Evolutionary conservation across 768 basidiomycete species (phyloP), one percentile per base, ranked within the genome.

Genomic region (Suillus tomentosus): DNA sequence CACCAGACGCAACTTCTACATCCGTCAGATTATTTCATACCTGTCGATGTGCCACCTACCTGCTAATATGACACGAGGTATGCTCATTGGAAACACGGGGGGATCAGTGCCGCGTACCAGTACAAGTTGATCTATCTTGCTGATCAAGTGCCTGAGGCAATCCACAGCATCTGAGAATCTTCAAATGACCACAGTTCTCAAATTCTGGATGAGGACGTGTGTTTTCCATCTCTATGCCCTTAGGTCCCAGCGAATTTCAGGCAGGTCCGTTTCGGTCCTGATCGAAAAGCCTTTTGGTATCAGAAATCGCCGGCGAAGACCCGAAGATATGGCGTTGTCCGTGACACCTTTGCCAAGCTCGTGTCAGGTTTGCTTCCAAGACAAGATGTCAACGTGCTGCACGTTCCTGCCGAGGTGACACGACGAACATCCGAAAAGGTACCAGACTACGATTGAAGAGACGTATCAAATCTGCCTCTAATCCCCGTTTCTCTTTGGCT

Each of bases 331-430:
- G 15, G 5, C 37, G 13, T 6, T 40, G 2, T 22, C 27, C 14
- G 43, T 34, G 31, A 17, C 19, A 39, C 15, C 15, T 24, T 57
- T n/a, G 9, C 22, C 22, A 55, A 8, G 15, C 3, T 22, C 24
- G 34, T 17, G n/a, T 42, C 43, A 22, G 45, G 56, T 13, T 24
- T 19, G 31, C 22, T 22, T 15, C 50, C 14, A 27, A 51, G 50
- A 51, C 15, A 51, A 17, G 54, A 55, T 8, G 63, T 64, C 50
- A 74, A 48, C 0, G 56, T 66, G 3, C 73, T 31, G 31, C 72
- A 62, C 71, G 69, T 31, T 70, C 68, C 47, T 66, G 57, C 72
- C 72, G 70, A 3, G 72, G 67, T 51, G 65, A 71, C 27, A 72
- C 70, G 61, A 72, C 61, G 14, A 72, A 66, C 14, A 57, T 3